Evolutionary conservation across 2,329 filamentous ascomycete genomes (phyloP), one percentile per base, ranked within the genome.

Genomic region (Pezicula radicicola): DNA sequence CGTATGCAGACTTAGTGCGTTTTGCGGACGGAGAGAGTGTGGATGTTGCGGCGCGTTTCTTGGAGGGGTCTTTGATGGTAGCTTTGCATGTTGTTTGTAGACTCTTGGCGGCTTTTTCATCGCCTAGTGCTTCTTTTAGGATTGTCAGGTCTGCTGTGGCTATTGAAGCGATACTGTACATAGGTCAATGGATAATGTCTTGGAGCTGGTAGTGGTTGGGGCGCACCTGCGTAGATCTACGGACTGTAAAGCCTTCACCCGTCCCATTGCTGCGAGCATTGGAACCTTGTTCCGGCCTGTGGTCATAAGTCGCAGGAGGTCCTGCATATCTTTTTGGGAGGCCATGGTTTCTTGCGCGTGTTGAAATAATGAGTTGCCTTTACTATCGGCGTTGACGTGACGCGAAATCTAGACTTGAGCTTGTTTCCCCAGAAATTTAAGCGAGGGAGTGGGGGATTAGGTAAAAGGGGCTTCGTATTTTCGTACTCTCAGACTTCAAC

Each of bases 231-330:
- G 72, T 19, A 85, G 71, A 39, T 76, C 76, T 40, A 75, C 77
- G 2, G 68, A 62, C 63, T 85, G 82, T 1, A 85, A 71, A 3
- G 77, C 72, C 63, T 80, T 83, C 52, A 84, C 73, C 56, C 83
- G 77, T 41, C 71, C 66, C 75, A 85, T 80, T 25, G 81, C 81
- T 49, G 76, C 75, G 66, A 84, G 72, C 70, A 85, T 81, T 3
- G 81, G 71, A 48, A 82, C 68, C 61, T 81, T 84, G 49, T 80
- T 78, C 18, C 65, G 62, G 8, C 66, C 66, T 44, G 76, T 73
- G 3, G 79, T 85, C 58, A 85, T 70, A 50, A 85, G 72, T 44
- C 81, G 80, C 49, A 85, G 71, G 15, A 85, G 74, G 61, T 83
- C 81, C 59, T 85, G 80, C 19, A 85, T 67, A 57, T 85, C 81